A percentile compares a stretch with the other conserved stretches of the same genome.
Conservation (phyloP, 2,329 filamentous ascomycete species). For the Aspergillus alliaceus region DNA sequence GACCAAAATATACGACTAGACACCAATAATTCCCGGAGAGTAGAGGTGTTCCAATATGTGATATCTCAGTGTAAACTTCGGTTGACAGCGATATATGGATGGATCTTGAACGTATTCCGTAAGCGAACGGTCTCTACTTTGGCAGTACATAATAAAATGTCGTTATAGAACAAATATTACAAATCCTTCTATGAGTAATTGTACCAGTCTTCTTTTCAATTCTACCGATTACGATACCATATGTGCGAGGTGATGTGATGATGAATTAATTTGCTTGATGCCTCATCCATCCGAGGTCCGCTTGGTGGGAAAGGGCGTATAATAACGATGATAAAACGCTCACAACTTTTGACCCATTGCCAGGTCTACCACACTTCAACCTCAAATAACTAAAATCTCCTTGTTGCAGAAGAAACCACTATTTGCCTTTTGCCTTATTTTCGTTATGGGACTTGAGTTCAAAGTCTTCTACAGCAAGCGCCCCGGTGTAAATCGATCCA, state of each 20-base stretch:
- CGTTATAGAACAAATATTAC: not conserved
- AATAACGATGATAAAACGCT: not conserved
- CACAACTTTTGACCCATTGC: not conserved
- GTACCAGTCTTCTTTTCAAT: not conserved
- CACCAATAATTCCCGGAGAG: no score
- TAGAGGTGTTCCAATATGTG: no score
- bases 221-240: not conserved
- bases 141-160: not conserved
- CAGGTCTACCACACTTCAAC: not conserved
- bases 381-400: not conserved
- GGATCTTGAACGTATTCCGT: no score
- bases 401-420: not conserved
- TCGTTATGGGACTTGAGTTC: constrained; percentile 5
- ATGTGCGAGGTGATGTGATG: not conserved
- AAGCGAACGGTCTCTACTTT: no score
- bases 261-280: not conserved
- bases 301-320: not conserved
- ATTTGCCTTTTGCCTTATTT: not conserved
- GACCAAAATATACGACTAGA: no score
- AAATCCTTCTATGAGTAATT: not conserved
- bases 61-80: no score
- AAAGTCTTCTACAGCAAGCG: constrained; percentile 5
- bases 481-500: not conserved
- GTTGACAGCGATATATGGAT: no score
- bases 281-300: not conserved